Evolutionary conservation across 495 filamentous ascomycete species (phyloP), one percentile per base, ranked within the genome.

Genomic region (Aspergillus biplanus): DNA sequence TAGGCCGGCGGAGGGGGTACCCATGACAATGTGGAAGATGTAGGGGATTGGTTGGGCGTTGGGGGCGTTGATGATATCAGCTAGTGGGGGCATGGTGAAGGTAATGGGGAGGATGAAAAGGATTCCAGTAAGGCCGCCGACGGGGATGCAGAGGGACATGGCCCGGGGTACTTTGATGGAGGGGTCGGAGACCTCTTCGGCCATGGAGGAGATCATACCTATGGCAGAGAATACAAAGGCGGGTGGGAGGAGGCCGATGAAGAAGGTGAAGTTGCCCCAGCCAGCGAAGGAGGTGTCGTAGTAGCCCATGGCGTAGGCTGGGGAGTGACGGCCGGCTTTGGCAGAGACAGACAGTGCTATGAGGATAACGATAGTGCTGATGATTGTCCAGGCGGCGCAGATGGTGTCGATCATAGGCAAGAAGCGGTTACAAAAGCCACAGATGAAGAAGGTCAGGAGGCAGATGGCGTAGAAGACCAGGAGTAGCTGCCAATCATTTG

Each of bases 381-480:
- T 9, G 3, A 68, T 66, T 0, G 77, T 80, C 74, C 75, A 78
- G 12, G 71, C 66, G 15, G 78, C 77, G 58, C 77, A 79, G 59
- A 74, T 65, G 5, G 68, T 78, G 66, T 89, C 86, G 16, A 89
- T 70, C 21, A 81, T 73, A 0, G 80, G 86, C 27, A 89, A 74
- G 67, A 77, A 83, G 27, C 75, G 75, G 67, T 89, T 88, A 34
- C 83, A 81, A 27, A 86, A 79, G 2, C 80, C 74, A 50, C 84
- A 89, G 64, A 89, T 80, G 21, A 77, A 55, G 33, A 86, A 80
- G 59, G 81, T 86, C 11, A 81, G 59, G 13, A 88, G 64, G 2
- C 83, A 85, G 59, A 87, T 74, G 18, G 72, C 86, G 62, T 87
- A 73, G 67, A 88, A 88, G 55, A 86, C 81, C 18, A 89, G 70